Evolutionary conservation across 345 rosid genomes (phyloP), one percentile per base, ranked within the genome.

Genomic region (Bruguiera gymnorhiza): DNA sequence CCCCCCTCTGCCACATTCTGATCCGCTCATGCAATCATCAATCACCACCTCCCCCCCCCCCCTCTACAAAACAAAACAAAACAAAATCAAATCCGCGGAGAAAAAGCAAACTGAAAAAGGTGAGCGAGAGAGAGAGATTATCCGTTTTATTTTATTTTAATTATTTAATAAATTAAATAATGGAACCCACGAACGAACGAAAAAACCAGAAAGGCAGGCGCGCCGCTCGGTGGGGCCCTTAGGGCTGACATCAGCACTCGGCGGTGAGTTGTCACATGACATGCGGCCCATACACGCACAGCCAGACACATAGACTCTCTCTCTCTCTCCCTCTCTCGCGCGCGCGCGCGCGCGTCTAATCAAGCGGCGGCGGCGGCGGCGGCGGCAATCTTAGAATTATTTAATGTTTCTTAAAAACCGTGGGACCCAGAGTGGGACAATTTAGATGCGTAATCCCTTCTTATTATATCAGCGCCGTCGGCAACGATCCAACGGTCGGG

Each of bases 361-460:
- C 77, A 67, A 65, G 50, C 50, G 16, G 50, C 50, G 77, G 77
- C 76, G 77, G 77, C 76, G 67, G 76, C 72, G 61, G 60, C 32
- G 58, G 31, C 16, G 15, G 27, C 18, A 34, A 34, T 6, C 50
- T 63, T 63, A 24, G 0, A 19, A 2, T 26, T 66, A 2, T 24
- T 15, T 39, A 63, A 8, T 29, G 1, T n/a, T 65, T 30, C 6
- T 63, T 13, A 6, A 8, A 0, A 26, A 4, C 8, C 1, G 39
- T 8, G 11, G 75, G 65, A 48, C 65, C 75, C 50, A 39, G 23
- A 16, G n/a, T 39, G 7, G 7, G 23, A 30, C 9, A 0, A 70
- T 48, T 70, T 34, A 23, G 16, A 32, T 16, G 73, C 34, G 32
- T 70, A 8, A 52, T 48, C 16, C 58, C 5, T 60, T 20, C 37